These are phyloP conservation scores for Russula brevipes DNA, from an alignment of 768 basidiomycete species.

Conservation along the genomic window DNA sequence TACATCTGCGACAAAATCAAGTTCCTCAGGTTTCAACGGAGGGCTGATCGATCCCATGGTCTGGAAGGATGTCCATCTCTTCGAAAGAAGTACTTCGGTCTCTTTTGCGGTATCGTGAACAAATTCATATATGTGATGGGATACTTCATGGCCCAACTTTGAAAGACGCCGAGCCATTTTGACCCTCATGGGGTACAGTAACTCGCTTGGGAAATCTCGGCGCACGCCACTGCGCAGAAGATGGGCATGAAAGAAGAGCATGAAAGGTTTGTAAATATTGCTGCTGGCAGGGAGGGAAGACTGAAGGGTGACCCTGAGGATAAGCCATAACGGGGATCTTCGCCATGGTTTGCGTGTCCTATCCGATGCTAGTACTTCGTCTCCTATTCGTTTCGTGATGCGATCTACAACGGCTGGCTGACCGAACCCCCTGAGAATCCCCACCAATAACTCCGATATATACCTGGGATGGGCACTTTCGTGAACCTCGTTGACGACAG, in stretches of 20 bases:
- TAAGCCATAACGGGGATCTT: conserved; percentile 47
- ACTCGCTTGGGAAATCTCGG: conserved; percentile 29
- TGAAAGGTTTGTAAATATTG: conserved; percentile 44
- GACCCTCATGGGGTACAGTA: conserved; percentile 31
- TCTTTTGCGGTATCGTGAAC: background rate
- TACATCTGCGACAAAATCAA: conserved; percentile 4
- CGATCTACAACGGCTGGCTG: conserved; percentile 29
- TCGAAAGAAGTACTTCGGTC: conserved; percentile 1
- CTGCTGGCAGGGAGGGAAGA: conserved; percentile 24
- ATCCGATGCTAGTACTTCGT: conserved; percentile 42
- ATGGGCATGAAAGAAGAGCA: conserved; percentile 35
- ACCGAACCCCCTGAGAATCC: conserved; percentile 40
- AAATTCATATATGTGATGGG: background rate
- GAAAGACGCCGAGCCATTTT: conserved; percentile 29
- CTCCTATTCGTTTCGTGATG: conserved; percentile 42
- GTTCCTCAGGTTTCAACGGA: background rate
- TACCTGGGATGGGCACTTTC: conserved; percentile 45
- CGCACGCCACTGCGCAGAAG: conserved; percentile 22
- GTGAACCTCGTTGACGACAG: too few relatives aligned
- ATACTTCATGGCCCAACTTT: conserved; percentile 19
- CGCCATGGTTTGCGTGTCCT: conserved; percentile 42
- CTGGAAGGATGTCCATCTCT: conserved; percentile 12
- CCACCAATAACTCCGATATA: conserved; percentile 45
- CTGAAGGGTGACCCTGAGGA: conserved; percentile 42
- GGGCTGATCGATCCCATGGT: background rate